Evolutionary conservation across 768 basidiomycete genomes (phyloP), one percentile per base, ranked within the genome.

Genomic region (Tulasnella sp.): DNA sequence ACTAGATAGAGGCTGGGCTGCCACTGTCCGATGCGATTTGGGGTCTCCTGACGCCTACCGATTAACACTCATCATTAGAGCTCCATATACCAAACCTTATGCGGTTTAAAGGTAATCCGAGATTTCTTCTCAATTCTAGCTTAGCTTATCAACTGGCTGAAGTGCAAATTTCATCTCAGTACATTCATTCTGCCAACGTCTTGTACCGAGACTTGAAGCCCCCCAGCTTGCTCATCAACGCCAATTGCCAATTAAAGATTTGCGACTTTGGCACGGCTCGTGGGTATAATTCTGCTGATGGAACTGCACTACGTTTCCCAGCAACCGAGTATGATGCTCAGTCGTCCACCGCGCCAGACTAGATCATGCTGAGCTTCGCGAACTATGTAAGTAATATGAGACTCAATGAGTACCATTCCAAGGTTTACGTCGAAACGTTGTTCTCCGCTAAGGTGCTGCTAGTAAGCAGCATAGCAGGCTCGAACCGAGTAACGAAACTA

Each of bases 251-350:
- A 85, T 91, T 97, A 85, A 97, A 98, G 88, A 99, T 99, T 83
- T 99, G 98, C 85, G 97, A 99, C 86, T 99, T 99, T 85, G 98
- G 98, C 72, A 91, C 99, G 54, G 97, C 98, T 3, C 89, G 97
- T 85, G 96, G 96, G 1, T 97, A 96, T 86, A 95, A 93, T 28
- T 95, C 95, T 4, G 94, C 93, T n/a, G 90, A 92, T 72, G 93
- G 93, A 83, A 73, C 44, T 42, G 91, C 90, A 50, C 69, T 73
- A 42, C 42, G 6, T 12, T 42, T 12, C 22, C 64, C 77, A 8
- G 98, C 99, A 97, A 99, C 98, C 0, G 98, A 99, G 87, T 99
- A 97, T 85, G 94, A 98, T 44, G 97, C 97, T 9, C 90, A 97
- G 80, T 99, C 97, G 97, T 99, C 99, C 85, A 89, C 97, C 46